phyloP scores from a whole-genome alignment of 495 filamentous ascomycete genomes.

The Aspergillus olivimuriae region DNA sequence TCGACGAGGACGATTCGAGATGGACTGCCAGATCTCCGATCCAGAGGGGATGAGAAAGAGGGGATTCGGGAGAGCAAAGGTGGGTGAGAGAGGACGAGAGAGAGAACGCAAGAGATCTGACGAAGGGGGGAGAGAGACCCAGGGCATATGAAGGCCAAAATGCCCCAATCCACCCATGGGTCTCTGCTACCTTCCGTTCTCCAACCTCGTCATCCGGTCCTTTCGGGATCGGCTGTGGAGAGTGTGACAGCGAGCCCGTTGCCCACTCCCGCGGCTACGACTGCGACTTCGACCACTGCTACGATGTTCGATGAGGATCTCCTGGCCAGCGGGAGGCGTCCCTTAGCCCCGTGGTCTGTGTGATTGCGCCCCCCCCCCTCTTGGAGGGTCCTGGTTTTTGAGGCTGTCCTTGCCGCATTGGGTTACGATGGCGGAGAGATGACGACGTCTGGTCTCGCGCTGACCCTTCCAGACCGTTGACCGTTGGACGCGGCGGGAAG shows the following conservation, averaged over 20 bases:
- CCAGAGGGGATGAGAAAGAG: not conserved
- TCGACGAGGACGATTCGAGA: not conserved
- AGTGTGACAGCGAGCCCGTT: slow-evolving; percentile 12
- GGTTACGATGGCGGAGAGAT: no score
- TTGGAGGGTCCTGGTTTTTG: no score
- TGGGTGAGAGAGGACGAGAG: slow-evolving; percentile 1
- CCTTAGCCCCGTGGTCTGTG: no score
- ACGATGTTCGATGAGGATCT: no score
- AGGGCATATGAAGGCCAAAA: not conserved
- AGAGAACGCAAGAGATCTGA: not conserved
- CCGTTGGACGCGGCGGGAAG: no score
- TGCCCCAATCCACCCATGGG: slow-evolving; percentile 11
- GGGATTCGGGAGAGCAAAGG: not conserved
- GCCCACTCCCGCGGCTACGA: no score
- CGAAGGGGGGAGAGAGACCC: not conserved
- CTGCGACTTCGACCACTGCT: no score
- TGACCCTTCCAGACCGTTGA: no score
- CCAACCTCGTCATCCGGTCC: not conserved
- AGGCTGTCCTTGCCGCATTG: no score
- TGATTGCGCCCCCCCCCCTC: no score
- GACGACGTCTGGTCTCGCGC: no score
- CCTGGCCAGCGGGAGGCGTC: no score
- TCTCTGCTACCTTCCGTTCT: slow-evolving; percentile 8
- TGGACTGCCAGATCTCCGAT: not conserved
- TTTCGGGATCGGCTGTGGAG: slow-evolving; percentile 12